These are phyloP conservation scores for Suillus luteus DNA, from an alignment of 768 basidiomycete species.

Conservation along the genomic window DNA sequence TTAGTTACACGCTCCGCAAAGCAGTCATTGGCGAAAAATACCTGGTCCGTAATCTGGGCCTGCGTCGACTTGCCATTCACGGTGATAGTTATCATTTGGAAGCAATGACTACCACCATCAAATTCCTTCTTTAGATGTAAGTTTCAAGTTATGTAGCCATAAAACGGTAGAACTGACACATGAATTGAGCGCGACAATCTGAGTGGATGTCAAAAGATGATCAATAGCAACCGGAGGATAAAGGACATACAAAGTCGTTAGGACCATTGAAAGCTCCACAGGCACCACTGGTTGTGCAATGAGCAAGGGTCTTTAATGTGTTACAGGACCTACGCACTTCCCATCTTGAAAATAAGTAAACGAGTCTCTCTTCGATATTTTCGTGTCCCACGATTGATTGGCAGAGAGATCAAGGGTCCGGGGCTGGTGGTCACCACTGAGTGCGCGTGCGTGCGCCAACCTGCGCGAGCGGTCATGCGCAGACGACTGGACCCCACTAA, in stretches of 20 bases:
- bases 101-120: slow-evolving; percentile 43
- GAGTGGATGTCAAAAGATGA: slow-evolving; percentile 7
- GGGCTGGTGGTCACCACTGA: slow-evolving; percentile 3
- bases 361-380: slow-evolving; percentile 9
- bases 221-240: background rate
- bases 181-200: slow-evolving; percentile 49
- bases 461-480: slow-evolving; percentile 17
- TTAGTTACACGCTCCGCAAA: slow-evolving; percentile 4
- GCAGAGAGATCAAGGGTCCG: background rate
- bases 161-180: slow-evolving; percentile 30
- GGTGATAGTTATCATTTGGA: slow-evolving; percentile 45
- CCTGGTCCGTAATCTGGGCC: slow-evolving; percentile 49
- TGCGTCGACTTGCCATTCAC: slow-evolving; percentile 38
- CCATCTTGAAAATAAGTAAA: slow-evolving; percentile 34
- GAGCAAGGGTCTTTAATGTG: background rate
- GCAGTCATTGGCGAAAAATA: slow-evolving; percentile 20
- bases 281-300: slow-evolving; percentile 39
- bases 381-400: slow-evolving; percentile 21
- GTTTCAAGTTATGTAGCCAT: background rate
- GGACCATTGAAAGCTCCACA: slow-evolving; percentile 33
- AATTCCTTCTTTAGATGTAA: slow-evolving; percentile 36
- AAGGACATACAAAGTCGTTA: slow-evolving; percentile 27
- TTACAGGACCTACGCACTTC: slow-evolving; percentile 19
- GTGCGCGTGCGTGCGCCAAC: slow-evolving; percentile 12
- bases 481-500: slow-evolving; percentile 5